Base-by-base conservation (phyloP, 1,284 basidiomycete species). In the Taiwanofungus camphoratus region DNA sequence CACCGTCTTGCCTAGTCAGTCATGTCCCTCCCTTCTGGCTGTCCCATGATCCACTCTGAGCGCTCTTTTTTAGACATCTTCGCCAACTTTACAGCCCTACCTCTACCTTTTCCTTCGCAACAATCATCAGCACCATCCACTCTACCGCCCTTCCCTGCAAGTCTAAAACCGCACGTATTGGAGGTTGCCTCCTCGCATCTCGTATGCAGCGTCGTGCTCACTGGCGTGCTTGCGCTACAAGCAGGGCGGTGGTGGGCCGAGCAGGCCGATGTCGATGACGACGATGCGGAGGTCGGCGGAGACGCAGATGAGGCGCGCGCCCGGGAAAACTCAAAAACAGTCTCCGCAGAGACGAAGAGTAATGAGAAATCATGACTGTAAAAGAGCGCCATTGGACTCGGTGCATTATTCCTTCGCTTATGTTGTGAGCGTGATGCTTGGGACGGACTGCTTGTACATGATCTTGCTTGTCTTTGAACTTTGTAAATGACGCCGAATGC, bases 201-300 rank as follows among this genome's bases (percentile, higher is more conserved):
- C 55, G 76, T 89, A 44, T 88, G 84, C 67, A 85, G 82, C 55
- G 87, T 90, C 34, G 82, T 84, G 2, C 74, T 90, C 46, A 90
- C 87, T 0, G 87, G 87, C 19, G 82, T 89, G 19, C 66, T 90
- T 34, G 76, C 77, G 11, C 73, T 90, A 21, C 87, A 90, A 65
- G 85, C 86, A 0, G 84, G 81, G 34, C 75, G 87, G 31, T 83
- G 79, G 68, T 89, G 85, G 85, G 84, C 82, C 2, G 86, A 89
- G 57, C 76, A 73, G 30, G 69, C 77, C 6, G 80, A 83, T 47
- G 49, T 50, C 15, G 59, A 64, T 20, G 56, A 59, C 13, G 59
- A 57, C 33, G 57, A 60, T 35, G 55, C 49, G 13, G 44, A 30
- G 18, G 40, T 40, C 30, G 46, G 39, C 27, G 49, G 35, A 22